phyloP scores from a whole-genome alignment of 1,139 yeast genomes.

The Fermentozyma sake region DNA sequence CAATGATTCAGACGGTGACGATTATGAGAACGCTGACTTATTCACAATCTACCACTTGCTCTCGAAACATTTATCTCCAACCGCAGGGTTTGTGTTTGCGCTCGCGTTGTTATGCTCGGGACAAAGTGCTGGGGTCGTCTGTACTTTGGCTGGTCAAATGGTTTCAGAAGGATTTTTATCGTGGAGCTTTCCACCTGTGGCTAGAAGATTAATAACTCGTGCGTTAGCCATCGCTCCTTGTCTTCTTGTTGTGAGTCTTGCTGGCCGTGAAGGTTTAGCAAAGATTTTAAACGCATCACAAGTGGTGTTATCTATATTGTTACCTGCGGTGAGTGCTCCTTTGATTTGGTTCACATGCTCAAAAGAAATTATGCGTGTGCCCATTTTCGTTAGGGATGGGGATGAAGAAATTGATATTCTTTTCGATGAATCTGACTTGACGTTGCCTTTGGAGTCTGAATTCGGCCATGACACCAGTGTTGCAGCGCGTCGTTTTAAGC shows the following conservation, averaged over 20 bases:
- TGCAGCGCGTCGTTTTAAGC: slow-evolving; percentile 19
- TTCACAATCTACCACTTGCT: slow-evolving; percentile 79
- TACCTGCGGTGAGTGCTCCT: slow-evolving; percentile 91
- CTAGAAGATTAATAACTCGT: slow-evolving; percentile 79
- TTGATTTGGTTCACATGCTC: slow-evolving; percentile 78
- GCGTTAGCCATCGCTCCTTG: slow-evolving; percentile 87
- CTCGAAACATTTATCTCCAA: slow-evolving; percentile 69
- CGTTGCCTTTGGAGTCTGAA: slow-evolving; percentile 1
- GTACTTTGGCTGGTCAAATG: slow-evolving; percentile 95
- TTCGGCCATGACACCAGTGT: background rate
- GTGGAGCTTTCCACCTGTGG: slow-evolving; percentile 85
- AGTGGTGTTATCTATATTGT: slow-evolving; percentile 75
- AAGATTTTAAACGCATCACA: slow-evolving; percentile 80
- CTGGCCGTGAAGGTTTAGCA: slow-evolving; percentile 86
- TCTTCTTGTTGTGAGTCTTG: slow-evolving; percentile 64
- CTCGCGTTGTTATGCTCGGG: slow-evolving; percentile 92
- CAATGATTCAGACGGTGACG: slow-evolving; percentile 42
- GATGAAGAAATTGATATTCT: slow-evolving; percentile 24
- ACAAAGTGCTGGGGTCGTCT: slow-evolving; percentile 96
- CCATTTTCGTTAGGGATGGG: slow-evolving; percentile 31
- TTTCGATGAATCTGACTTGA: slow-evolving; percentile 9
- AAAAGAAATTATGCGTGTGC: slow-evolving; percentile 73
- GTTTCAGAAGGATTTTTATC: slow-evolving; percentile 89
- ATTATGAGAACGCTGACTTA: slow-evolving; percentile 64
- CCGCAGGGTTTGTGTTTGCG: slow-evolving; percentile 91